Percentiles rank a stretch among this genome's conserved stretches.
Evolutionary conservation across 73 alveolate genomes (phyloP).

Genomic region (Paramecium sexaurelia): DNA sequence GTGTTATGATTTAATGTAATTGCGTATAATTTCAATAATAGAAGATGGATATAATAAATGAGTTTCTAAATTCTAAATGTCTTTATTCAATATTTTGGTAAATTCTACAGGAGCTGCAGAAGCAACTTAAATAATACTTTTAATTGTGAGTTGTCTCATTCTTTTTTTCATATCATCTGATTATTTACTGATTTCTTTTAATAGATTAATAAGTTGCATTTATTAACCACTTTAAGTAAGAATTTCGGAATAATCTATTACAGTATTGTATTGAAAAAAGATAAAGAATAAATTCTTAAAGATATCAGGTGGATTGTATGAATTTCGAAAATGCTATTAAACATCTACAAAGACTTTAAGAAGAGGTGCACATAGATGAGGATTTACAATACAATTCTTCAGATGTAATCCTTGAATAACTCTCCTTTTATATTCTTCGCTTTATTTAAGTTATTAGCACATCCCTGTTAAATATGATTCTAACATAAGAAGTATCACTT

Average conservation of each 20-base stretch:
- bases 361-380: conserved; percentile 44
- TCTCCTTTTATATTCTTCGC: neutral
- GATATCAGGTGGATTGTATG: neutral
- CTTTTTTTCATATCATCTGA: conserved; percentile 61
- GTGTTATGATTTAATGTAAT: conserved; percentile 45
- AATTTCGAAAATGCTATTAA: neutral
- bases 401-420: neutral
- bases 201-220: neutral
- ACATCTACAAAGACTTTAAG: conserved; percentile 47
- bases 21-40: conserved; percentile 58
- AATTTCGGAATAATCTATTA: conserved; percentile 20
- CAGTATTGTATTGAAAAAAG: conserved; percentile 63
- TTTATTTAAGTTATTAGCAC: neutral
- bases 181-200: conserved; percentile 42
- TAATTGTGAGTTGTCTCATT: conserved; percentile 54
- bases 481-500: neutral
- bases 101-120: conserved; percentile 15
- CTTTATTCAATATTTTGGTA: conserved; percentile 4
- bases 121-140: conserved; percentile 57
- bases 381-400: conserved; percentile 40
- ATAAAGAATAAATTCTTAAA: conserved; percentile 32
- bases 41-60: conserved; percentile 66
- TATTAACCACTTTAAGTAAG: conserved; percentile 20
- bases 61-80: conserved; percentile 52
- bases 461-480: conserved; percentile 22